Base-by-base conservation (phyloP, 768 basidiomycete species). In the Amylocystis lapponica region DNA sequence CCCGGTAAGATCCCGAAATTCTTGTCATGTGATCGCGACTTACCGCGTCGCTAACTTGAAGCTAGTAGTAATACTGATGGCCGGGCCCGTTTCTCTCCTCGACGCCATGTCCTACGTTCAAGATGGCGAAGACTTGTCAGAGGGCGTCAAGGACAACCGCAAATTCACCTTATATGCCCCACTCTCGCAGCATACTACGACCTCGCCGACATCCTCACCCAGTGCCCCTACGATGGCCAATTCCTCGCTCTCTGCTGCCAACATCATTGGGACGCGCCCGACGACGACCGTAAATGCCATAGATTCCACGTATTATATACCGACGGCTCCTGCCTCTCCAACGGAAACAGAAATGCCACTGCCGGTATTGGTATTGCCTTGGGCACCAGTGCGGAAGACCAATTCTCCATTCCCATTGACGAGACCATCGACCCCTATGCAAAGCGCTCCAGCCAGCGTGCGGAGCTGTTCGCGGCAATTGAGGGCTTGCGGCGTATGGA, bases 241-340 rank as follows among this genome's bases (percentile, higher is more conserved):
- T 38, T 23, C 23, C 7, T 25, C 23, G 36, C 36, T 25, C 3
- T 20, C 7, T 38, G 21, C 36, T 25, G 22, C 13, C 36, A 23
- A 9, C 36, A 38, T 25, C 4, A 13, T n/a, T n/a, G n/a, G n/a
- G n/a, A n/a, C n/a, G n/a, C 6, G 5, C 3, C 23, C 3, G 20
- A 25, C 6, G 3, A 4, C 3, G 23, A n/a, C 13, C 5, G 13
- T 5, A 2, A 17, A 4, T 64, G 64, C 36, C 61, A 62, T 35
- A 39, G 56, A 22, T 53, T 52, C 37, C 41, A 42, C n/a, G n/a
- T 68, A 22, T 59, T 56, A n/a, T 66, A 60, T 49, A 58, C 60
- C 8, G 66, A 66, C 27, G 67, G 67, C 5, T 51, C 65, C 5
- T 68, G 67, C 39, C 12, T 48, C 19, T 36, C 41, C 4, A 68